A percentile compares a stretch with the other conserved stretches of the same genome.
These are phyloP conservation scores for Starmerella khaoyaiensis DNA, from an alignment of 805 yeast genomes.

Conservation along the genomic window DNA sequence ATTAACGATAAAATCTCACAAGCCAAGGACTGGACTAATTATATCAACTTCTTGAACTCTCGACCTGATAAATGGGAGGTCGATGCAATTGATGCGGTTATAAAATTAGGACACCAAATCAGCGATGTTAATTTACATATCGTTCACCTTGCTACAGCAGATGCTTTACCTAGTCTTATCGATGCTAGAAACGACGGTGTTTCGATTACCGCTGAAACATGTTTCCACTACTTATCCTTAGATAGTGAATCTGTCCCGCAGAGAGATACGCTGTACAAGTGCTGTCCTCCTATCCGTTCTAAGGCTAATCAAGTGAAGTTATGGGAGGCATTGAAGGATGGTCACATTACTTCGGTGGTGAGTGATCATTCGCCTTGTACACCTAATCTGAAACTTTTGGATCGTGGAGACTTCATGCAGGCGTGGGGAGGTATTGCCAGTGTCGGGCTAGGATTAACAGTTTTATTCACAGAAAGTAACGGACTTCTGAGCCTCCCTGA, in stretches of 20 bases:
- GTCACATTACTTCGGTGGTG: slow-evolving; percentile 67
- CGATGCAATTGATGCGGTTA: slow-evolving; percentile 63
- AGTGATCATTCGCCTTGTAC: slow-evolving; percentile 96
- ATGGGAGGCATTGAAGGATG: slow-evolving; percentile 63
- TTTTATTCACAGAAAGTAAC: slow-evolving; percentile 52
- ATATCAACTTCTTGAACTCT: slow-evolving; percentile 64
- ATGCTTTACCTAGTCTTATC: slow-evolving; percentile 59
- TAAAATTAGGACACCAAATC: slow-evolving; percentile 40
- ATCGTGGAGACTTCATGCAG: slow-evolving; percentile 72
- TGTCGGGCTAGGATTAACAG: slow-evolving; percentile 79
- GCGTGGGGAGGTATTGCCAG: slow-evolving; percentile 98
- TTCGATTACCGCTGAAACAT: slow-evolving; percentile 69
- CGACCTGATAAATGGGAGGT: slow-evolving; percentile 84
- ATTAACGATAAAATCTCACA: not conserved
- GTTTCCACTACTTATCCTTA: slow-evolving; percentile 78
- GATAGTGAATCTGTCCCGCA: slow-evolving; percentile 64
- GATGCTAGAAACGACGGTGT: slow-evolving; percentile 42
- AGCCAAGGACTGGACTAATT: slow-evolving; percentile 31
- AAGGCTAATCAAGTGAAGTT: slow-evolving; percentile 54
- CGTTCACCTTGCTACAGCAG: slow-evolving; percentile 77
- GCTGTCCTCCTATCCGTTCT: slow-evolving; percentile 89
- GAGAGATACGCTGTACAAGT: slow-evolving; percentile 72
- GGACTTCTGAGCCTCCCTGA: slow-evolving; percentile 43
- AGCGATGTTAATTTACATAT: slow-evolving; percentile 48
- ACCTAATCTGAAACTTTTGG: slow-evolving; percentile 72